Conservation (phyloP, 1,284 basidiomycete genomes). For the Sanghuangporus baumii region DNA sequence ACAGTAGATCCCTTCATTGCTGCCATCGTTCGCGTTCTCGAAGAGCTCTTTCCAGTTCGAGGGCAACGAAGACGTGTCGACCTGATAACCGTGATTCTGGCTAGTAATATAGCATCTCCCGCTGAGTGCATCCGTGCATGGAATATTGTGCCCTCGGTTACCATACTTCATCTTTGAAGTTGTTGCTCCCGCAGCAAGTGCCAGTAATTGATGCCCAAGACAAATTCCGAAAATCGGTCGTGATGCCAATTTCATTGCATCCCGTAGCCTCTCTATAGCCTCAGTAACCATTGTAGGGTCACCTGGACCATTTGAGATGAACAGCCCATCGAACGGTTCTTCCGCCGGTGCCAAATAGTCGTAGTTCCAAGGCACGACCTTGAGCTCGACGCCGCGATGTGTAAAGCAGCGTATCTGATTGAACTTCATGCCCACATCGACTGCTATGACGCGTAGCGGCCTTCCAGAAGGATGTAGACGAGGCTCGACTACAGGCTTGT, state of each 20-base stretch:
- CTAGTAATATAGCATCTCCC: constrained; percentile 99
- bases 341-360: constrained; percentile 75
- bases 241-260: constrained; percentile 69
- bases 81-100: constrained; percentile 99
- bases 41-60: constrained; percentile 92
- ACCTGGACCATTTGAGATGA: constrained; percentile 97
- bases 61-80: constrained; percentile 79
- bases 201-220: constrained; percentile 95
- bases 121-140: constrained; percentile 90
- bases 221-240: constrained; percentile 98
- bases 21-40: constrained; percentile 94
- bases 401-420: constrained; percentile 99
- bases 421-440: constrained; percentile 99
- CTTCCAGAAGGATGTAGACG: constrained; percentile 73
- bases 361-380: constrained; percentile 97
- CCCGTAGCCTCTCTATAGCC: constrained; percentile 70
- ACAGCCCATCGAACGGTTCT: constrained; percentile 90
- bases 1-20: constrained; percentile 97
- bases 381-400: constrained; percentile 89
- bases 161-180: constrained; percentile 99
- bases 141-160: constrained; percentile 98
- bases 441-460: constrained; percentile 78
- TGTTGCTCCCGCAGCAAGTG: constrained; percentile 88
- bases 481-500: constrained; percentile 54
- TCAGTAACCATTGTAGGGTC: constrained; percentile 84